These are phyloP conservation scores for Cicer judaicum DNA, from an alignment of 306 rosid genomes.

Conservation along the genomic window DNA sequence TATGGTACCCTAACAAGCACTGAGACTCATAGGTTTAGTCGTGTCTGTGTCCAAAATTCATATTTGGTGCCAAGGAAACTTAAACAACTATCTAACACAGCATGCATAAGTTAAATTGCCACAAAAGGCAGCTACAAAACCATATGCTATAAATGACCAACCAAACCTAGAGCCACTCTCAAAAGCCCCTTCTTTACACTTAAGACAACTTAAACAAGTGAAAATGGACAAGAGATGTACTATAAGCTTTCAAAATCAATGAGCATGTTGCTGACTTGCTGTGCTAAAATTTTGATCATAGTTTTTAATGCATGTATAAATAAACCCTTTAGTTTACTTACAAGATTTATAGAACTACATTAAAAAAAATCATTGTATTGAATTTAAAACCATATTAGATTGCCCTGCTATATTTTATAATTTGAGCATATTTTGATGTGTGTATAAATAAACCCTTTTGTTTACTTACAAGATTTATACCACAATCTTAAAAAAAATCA, in stretches of 20 bases:
- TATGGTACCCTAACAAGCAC: slow-evolving; percentile 5
- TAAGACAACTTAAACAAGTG: not conserved
- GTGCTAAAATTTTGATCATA: not conserved
- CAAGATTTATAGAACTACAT: not conserved
- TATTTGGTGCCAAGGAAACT: slow-evolving; percentile 17
- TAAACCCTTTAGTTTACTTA: not conserved
- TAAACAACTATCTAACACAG: slow-evolving; percentile 23
- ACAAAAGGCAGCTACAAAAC: slow-evolving; percentile 29
- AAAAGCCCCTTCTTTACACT: slow-evolving; percentile 17
- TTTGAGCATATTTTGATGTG: not conserved
- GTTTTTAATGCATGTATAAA: not conserved
- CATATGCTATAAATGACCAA: slow-evolving; percentile 39
- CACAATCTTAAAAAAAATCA: not conserved
- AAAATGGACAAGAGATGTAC: not conserved
- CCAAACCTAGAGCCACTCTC: slow-evolving; percentile 21
- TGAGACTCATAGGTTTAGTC: not conserved
- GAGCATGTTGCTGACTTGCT: not conserved
- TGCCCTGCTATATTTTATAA: slow-evolving; percentile 1
- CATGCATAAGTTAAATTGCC: slow-evolving; percentile 26
- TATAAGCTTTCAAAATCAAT: slow-evolving; percentile 11
- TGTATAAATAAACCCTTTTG: not conserved
- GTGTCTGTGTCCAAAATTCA: not conserved
- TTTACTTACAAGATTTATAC: not conserved
- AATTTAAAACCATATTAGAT: slow-evolving; percentile 15
- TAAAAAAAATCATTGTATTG: not conserved